Evolutionary conservation across 1,139 yeast species (phyloP).

Genomic region (Suhomyces choctaworum): DNA sequence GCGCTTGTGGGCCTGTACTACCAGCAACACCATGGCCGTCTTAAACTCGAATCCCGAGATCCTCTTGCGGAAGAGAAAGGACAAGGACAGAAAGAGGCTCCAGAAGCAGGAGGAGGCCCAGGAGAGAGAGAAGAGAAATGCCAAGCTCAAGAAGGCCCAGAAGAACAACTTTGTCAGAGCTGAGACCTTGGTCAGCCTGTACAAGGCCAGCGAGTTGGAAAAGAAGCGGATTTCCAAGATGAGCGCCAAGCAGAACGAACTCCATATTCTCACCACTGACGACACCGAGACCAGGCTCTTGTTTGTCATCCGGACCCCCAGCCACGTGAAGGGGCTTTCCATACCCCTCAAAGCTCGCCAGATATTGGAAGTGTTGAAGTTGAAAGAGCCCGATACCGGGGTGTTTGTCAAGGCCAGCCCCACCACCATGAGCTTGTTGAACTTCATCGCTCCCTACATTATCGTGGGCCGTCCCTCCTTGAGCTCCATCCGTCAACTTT

Average conservation of each 20-base stretch:
- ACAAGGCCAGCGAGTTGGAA: conserved; percentile 65
- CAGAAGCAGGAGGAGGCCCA: conserved; percentile 56
- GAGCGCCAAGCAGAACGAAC: conserved; percentile 28
- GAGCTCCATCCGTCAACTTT: conserved; percentile 65
- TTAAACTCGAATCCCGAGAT: conserved; percentile 74
- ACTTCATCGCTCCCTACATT: conserved; percentile 68
- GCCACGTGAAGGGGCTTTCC: conserved; percentile 54
- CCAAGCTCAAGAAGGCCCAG: conserved; percentile 33
- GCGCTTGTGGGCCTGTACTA: too few relatives aligned
- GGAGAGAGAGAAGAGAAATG: conserved; percentile 27
- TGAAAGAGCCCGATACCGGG: conserved; percentile 61
- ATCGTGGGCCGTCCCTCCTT: conserved; percentile 74
- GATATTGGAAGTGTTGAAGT: conserved; percentile 58
- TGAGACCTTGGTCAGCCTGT: conserved; percentile 67
- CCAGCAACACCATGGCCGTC: conserved; percentile 48
- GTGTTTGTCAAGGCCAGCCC: conserved; percentile 66
- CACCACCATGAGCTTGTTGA: conserved; percentile 58
- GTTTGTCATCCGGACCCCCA: conserved; percentile 67
- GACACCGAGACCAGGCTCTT: conserved; percentile 48
- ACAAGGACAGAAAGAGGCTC: conserved; percentile 68
- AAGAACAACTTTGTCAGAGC: conserved; percentile 64
- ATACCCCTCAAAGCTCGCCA: conserved; percentile 67
- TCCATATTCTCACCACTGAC: conserved; percentile 2
- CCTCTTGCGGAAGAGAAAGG: conserved; percentile 72
- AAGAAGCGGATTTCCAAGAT: conserved; percentile 65